Conservation (phyloP, 73 alveolate genomes). For the Symbiodinium natans region DNA sequence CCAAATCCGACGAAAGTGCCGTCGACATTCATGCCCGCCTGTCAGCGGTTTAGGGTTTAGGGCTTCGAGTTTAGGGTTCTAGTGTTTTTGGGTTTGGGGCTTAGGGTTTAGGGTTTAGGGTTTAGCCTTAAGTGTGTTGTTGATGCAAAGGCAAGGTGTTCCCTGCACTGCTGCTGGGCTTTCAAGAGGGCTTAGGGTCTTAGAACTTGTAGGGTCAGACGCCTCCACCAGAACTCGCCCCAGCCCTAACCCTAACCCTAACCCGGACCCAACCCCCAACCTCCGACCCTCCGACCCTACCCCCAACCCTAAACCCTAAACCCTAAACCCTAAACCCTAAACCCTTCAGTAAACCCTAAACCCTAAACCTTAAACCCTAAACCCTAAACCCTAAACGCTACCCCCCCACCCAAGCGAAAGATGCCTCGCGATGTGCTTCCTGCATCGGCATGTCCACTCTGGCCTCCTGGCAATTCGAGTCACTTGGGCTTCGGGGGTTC, state of each 20-base stretch:
- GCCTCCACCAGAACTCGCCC: not conserved
- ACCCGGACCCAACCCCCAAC: not conserved
- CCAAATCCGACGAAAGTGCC: conserved; percentile 56
- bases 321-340: too few species aligned
- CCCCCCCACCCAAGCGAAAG: not conserved
- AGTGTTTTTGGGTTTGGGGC: too few species aligned
- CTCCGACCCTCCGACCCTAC: not conserved
- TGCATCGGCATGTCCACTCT: conserved; percentile 9
- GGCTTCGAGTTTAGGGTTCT: too few species aligned
- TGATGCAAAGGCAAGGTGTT: too few species aligned
- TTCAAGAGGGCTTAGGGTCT: too few species aligned
- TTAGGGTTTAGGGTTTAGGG: too few species aligned
- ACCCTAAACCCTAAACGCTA: not conserved
- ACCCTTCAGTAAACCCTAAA: too few species aligned
- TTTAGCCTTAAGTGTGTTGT: too few species aligned
- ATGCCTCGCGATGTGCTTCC: conserved; percentile 2
- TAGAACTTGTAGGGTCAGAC: too few species aligned
- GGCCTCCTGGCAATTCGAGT: not conserved
- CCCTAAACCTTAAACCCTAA: too few species aligned
- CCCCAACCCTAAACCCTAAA: not conserved
- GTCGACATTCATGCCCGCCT: conserved; percentile 91
- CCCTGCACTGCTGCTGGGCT: too few species aligned
- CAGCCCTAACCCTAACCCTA: not conserved
- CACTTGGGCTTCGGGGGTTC: not conserved
- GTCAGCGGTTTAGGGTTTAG: not conserved